phyloP scores from a whole-genome alignment of 2,329 filamentous ascomycete genomes.

The Byssothecium circinans region DNA sequence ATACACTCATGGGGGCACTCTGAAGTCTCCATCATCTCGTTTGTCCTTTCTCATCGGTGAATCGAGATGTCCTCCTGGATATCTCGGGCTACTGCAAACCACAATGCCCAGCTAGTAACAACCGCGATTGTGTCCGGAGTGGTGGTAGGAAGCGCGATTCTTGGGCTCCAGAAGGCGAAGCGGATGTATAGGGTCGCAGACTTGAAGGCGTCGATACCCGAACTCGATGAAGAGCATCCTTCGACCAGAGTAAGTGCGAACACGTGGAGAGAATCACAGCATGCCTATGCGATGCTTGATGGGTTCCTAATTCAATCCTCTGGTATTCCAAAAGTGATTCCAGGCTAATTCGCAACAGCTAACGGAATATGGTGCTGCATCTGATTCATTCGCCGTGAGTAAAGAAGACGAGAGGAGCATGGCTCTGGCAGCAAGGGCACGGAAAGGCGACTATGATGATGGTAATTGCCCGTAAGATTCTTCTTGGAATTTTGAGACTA shows the following conservation, averaged over 20 bases:
- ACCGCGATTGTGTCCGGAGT: slow-evolving; percentile 64
- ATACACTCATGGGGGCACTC: background rate
- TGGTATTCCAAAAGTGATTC: background rate
- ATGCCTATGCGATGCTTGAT: too few species aligned
- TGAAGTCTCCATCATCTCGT: background rate
- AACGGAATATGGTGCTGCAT: slow-evolving; percentile 62
- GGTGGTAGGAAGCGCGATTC: slow-evolving; percentile 55
- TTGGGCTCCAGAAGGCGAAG: slow-evolving; percentile 59
- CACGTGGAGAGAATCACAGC: slow-evolving; percentile 2
- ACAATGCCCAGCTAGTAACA: slow-evolving; percentile 64
- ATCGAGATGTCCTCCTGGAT: slow-evolving; percentile 51
- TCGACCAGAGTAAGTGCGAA: slow-evolving; percentile 56
- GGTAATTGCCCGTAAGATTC: slow-evolving; percentile 41
- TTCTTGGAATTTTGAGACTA: slow-evolving; percentile 8
- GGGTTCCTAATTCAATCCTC: background rate
- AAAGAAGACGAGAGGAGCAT: slow-evolving; percentile 62
- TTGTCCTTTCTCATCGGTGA: background rate
- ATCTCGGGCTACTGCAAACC: slow-evolving; percentile 48
- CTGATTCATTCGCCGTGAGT: slow-evolving; percentile 42
- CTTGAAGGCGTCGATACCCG: slow-evolving; percentile 64
- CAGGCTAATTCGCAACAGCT: slow-evolving; percentile 50
- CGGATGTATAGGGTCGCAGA: slow-evolving; percentile 58
- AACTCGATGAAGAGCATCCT: slow-evolving; percentile 54
- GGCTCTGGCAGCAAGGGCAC: slow-evolving; percentile 61
- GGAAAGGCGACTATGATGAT: slow-evolving; percentile 66